Conservation (phyloP, 805 yeast genomes). For the Starmerella apis region DNA sequence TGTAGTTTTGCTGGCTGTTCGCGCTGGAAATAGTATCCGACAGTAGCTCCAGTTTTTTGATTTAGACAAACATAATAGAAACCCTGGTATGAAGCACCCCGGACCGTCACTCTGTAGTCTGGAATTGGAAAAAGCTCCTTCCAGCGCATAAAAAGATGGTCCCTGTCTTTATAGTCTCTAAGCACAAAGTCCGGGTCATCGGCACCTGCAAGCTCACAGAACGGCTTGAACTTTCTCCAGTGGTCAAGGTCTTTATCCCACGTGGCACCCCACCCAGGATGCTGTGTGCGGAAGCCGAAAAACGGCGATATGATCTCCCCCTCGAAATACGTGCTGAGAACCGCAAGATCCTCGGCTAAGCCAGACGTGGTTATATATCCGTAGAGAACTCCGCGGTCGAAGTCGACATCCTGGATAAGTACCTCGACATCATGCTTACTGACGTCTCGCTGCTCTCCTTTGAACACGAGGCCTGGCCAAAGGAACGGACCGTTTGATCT, state of each 20-base stretch:
- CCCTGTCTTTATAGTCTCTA: not conserved
- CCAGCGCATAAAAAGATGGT: conserved; percentile 5
- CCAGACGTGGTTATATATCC: conserved; percentile 4
- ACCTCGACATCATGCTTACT: conserved; percentile 1
- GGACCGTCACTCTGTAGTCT: not conserved
- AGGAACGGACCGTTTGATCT: conserved; percentile 4
- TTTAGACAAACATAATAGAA: conserved; percentile 5
- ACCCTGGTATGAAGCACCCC: conserved; percentile 8
- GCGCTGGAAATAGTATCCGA: conserved; percentile 3
- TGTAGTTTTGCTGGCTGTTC: conserved; percentile 3
- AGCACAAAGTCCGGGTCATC: not conserved
- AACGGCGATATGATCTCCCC: conserved; percentile 7
- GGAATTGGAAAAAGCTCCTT: conserved; percentile 8
- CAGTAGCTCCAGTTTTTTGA: not conserved
- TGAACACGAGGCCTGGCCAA: conserved; percentile 7
- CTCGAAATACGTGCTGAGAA: conserved; percentile 8
- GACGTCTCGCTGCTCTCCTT: conserved; percentile 6
- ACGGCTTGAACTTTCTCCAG: conserved; percentile 1
- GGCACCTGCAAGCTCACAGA: not conserved
- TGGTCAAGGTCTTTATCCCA: conserved; percentile 1
- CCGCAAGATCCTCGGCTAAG: conserved; percentile 6
- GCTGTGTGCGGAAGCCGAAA: conserved; percentile 6
- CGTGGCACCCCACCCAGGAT: conserved; percentile 6
- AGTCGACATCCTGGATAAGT: conserved; percentile 4
- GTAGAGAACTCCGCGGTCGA: conserved; percentile 4